A percentile compares a stretch with the other conserved stretches of the same genome.
Conservation (phyloP, 345 rosid genomes). For the Rhodomyrtus tomentosa region DNA sequence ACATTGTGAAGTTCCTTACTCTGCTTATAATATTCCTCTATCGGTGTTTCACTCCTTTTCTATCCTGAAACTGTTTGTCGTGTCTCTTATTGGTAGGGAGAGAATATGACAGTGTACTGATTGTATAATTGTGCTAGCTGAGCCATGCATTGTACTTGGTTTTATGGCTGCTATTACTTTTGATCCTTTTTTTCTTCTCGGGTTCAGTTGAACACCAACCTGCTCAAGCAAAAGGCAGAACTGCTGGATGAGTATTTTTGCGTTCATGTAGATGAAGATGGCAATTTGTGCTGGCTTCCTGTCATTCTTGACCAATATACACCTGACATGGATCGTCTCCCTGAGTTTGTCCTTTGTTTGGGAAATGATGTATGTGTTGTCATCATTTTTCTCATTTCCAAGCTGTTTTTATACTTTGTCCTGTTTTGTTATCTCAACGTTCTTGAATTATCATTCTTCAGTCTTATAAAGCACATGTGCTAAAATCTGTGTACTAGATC, state of each 20-base stretch:
- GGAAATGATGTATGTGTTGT: slow-evolving; percentile 82
- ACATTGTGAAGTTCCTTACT: background rate
- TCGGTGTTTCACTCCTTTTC: background rate
- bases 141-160: background rate
- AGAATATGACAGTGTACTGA: background rate
- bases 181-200: background rate
- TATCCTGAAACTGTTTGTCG: background rate
- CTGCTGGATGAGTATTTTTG: slow-evolving; percentile 84
- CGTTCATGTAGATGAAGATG: slow-evolving; percentile 49
- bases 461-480: background rate
- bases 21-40: background rate
- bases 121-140: background rate
- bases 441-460: background rate
- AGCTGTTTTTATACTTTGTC: background rate
- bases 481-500: background rate
- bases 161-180: background rate
- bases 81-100: background rate
- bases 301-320: slow-evolving; percentile 87
- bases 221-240: slow-evolving; percentile 68
- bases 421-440: background rate
- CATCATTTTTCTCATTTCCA: background rate
- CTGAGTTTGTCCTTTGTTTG: slow-evolving; percentile 78
- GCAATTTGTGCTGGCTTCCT: slow-evolving; percentile 77
- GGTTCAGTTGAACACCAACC: slow-evolving; percentile 65
- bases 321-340: slow-evolving; percentile 95